A percentile compares a stretch with the other conserved stretches of the same genome.
Conservation (phyloP, 495 filamentous ascomycete genomes). For the Echria macrotheca region DNA sequence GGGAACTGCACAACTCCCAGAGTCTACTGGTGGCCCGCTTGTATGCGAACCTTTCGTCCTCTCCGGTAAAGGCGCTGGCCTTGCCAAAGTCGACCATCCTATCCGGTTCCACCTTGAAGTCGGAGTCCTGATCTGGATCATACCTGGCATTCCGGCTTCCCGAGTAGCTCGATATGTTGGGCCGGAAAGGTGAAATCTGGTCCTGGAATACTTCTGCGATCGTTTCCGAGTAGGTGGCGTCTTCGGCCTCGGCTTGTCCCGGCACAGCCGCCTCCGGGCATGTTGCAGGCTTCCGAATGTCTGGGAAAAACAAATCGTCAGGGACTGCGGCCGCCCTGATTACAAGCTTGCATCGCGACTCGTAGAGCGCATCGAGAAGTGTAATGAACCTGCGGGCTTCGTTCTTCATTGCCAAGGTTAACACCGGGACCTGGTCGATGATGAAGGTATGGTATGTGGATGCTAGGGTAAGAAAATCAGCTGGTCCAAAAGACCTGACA, state of each 20-base stretch:
- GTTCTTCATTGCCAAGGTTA: slow-evolving; percentile 58
- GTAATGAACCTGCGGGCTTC: slow-evolving; percentile 69
- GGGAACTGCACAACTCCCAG: slow-evolving; percentile 62
- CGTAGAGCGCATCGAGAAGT: slow-evolving; percentile 65
- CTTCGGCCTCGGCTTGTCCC: slow-evolving; percentile 24
- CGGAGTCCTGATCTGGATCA: slow-evolving; percentile 44
- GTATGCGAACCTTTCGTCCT: slow-evolving; percentile 69
- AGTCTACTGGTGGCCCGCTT: slow-evolving; percentile 60
- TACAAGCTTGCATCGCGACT: slow-evolving; percentile 59
- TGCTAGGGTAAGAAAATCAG: slow-evolving; percentile 67
- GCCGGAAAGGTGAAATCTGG: slow-evolving; percentile 60
- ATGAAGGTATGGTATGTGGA: slow-evolving; percentile 66
- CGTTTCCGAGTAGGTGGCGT: slow-evolving; percentile 60
- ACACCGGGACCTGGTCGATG: slow-evolving; percentile 52
- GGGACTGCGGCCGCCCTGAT: slow-evolving; percentile 53
- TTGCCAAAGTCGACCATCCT: slow-evolving; percentile 48
- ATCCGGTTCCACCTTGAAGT: slow-evolving; percentile 32
- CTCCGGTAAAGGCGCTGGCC: slow-evolving; percentile 57
- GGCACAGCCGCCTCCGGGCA: too few relatives aligned
- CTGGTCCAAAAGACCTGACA: slow-evolving; percentile 56
- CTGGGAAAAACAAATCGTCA: slow-evolving; percentile 66
- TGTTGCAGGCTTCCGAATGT: slow-evolving; percentile 27
- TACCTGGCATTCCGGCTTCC: slow-evolving; percentile 35
- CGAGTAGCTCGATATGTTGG: slow-evolving; percentile 59
- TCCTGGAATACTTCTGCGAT: slow-evolving; percentile 68